Evolutionary conservation across 2,329 filamentous ascomycete species (phyloP), one percentile per base, ranked within the genome.

Genomic region (Penicillium freii): DNA sequence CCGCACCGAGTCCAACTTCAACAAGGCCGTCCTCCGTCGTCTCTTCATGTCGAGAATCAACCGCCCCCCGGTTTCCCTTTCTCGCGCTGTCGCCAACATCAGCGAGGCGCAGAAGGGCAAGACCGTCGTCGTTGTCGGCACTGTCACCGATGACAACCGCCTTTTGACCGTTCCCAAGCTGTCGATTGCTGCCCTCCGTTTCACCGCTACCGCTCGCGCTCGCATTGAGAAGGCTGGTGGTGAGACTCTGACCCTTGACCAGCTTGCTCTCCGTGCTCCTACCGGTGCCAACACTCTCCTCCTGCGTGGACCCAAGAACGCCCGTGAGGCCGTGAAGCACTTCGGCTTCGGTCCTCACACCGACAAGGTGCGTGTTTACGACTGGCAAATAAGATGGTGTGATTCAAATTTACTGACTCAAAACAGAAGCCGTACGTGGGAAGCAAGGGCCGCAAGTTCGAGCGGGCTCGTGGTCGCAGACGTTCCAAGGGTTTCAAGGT

Each of bases 371-470:
- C 69, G 83, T 76, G 61, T 29, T 40, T 51, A 4, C 23, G 27
- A 19, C 9, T 23, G 46, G 17, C 15, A n/a, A 25, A 23, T n/a
- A 8, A 39, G 3, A n/a, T 7, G 3, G 2, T 29, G 9, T 27
- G 11, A 21, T 17, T 19, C 23, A 9, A 7, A 23, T 19, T 50
- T 60, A 48, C 65, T 70, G 61, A 70, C 52, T 34, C 46, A 19
- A 62, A 50, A 56, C 57, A 94, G 93, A 97, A 97, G 87, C 93
- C 93, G 71, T 90, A 96, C 73, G 86, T 99, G 75, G 86, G 91
- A 82, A 96, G 91, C 85, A 99, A 99, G 90, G 95, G 95, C 77
- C 90, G 94, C 83, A 99, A 99, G 87, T 99, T 99, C 85, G 95
- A 99, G 89, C 87, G 87, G 76, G 94, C 92, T 76, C 92, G 94